phyloP scores from a whole-genome alignment of 208 protist genomes.

The Trypanosoma cruzi region DNA sequence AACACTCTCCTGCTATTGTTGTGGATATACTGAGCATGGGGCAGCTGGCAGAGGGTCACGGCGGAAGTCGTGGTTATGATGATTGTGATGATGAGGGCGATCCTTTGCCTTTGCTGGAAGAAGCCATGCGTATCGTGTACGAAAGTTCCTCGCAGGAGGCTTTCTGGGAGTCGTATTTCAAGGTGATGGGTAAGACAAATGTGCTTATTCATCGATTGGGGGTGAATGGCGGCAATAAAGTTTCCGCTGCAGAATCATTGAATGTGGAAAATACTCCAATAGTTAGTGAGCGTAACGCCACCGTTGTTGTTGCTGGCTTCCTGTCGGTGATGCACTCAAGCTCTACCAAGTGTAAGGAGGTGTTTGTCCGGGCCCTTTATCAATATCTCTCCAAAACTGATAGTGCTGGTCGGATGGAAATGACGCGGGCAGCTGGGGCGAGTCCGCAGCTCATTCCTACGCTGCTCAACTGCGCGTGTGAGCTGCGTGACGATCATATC shows the following conservation, averaged over 20 bases:
- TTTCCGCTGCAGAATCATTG: neutral
- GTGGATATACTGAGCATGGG: constrained; percentile 76
- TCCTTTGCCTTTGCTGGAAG: constrained; percentile 33
- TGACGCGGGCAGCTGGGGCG: constrained; percentile 50
- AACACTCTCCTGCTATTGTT: constrained; percentile 72
- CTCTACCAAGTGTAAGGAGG: constrained; percentile 70
- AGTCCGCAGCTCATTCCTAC: constrained; percentile 58
- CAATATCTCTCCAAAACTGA: constrained; percentile 55
- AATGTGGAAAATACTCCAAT: neutral
- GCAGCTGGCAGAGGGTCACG: constrained; percentile 21
- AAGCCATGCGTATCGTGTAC: constrained; percentile 45
- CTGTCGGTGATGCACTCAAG: constrained; percentile 67
- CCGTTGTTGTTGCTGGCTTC: constrained; percentile 51
- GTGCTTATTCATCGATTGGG: constrained; percentile 37
- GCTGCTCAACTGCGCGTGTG: constrained; percentile 62
- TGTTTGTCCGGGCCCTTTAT: constrained; percentile 78
- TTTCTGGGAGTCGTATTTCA: constrained; percentile 77
- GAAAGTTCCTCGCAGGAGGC: constrained; percentile 29
- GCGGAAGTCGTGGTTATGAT: constrained; percentile 1
- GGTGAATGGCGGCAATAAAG: neutral
- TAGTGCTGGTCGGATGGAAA: constrained; percentile 33
- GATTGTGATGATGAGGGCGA: constrained; percentile 6
- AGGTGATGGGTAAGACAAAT: constrained; percentile 56
- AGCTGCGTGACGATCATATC: constrained; percentile 49
- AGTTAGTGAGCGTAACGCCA: constrained; percentile 12